These are phyloP conservation scores for Arthrobotrys pseudoclavata DNA, from an alignment of 2,329 filamentous ascomycete genomes.

Conservation along the genomic window DNA sequence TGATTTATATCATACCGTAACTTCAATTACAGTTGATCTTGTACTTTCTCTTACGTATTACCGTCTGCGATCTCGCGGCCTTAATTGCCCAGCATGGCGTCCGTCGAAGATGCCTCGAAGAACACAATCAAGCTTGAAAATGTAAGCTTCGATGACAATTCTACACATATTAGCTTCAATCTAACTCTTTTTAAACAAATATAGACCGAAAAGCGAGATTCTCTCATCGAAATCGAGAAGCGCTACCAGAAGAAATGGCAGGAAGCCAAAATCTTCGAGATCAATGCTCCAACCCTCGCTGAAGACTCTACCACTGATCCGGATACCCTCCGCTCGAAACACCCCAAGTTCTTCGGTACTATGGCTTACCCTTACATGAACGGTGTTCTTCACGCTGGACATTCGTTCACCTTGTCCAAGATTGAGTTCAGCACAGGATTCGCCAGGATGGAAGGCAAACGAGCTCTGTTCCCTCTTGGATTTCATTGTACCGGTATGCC, in stretches of 20 bases:
- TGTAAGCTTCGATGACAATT: slow-evolving; percentile 64
- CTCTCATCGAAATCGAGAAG: slow-evolving; percentile 85
- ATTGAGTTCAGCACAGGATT: slow-evolving; percentile 92
- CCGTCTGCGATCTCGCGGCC: not conserved
- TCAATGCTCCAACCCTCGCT: slow-evolving; percentile 82
- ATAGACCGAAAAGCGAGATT: slow-evolving; percentile 87
- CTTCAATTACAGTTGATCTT: not conserved
- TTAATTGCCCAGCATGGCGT: slow-evolving; percentile 52
- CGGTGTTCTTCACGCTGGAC: slow-evolving; percentile 88
- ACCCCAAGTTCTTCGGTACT: slow-evolving; percentile 91
- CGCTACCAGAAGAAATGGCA: slow-evolving; percentile 92
- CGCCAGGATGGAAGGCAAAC: slow-evolving; percentile 90
- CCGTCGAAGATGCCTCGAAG: slow-evolving; percentile 65
- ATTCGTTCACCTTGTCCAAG: slow-evolving; percentile 92
- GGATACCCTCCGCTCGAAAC: slow-evolving; percentile 80
- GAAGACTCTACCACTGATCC: slow-evolving; percentile 83
- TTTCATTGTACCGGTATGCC: slow-evolving; percentile 98
- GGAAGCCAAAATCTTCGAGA: slow-evolving; percentile 82
- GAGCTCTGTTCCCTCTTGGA: slow-evolving; percentile 87
- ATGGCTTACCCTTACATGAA: slow-evolving; percentile 88
- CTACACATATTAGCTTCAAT: slow-evolving; percentile 60
- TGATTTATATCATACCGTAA: too few relatives aligned
- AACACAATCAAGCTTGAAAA: slow-evolving; percentile 78
- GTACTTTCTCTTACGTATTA: not conserved
- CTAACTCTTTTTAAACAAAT: slow-evolving; percentile 59